Evolutionary conservation across 768 basidiomycete species (phyloP), one percentile per base, ranked within the genome.

Genomic region (Krasilnikovozyma curviuscula): DNA sequence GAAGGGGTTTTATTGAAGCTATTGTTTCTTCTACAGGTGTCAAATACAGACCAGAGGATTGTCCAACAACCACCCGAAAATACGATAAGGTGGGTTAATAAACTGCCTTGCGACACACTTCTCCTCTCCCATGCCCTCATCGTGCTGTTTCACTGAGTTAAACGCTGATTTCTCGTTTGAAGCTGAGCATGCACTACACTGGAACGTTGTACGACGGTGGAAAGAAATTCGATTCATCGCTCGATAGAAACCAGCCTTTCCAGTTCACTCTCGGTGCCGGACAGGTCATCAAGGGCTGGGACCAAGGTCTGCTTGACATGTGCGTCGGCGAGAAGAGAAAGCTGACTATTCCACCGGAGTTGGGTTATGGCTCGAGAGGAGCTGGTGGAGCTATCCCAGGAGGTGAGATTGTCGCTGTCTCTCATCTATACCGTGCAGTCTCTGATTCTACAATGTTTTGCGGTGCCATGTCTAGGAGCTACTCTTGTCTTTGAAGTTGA

Each of bases 211-310:
- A 77, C 56, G 65, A 72, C 9, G 76, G 70, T 43, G 85, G 85
- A 7, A 72, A 72, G 50, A 81, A 88, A 62, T 95, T 95, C 57
- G 88, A 95, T 65, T 88, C 84, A 8, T 86, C 83, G 74, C 79
- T 57, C 7, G 71, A 85, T 68, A 80, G 88, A 32, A 74, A 73
- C 47, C 58, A 65, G 44, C 84, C 88, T 1, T 70, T 95, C 7
- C 72, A 78, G 40, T 70, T 93, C 59, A 86, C 74, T 33, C 63
- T 66, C 44, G 65, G 65, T 14, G 52, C 58, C 0, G 63, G 63
- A 6, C 63, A 65, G 45, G 65, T 65, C 19, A 65, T 65, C 41
- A 29, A 33, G 44, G 44, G 66, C 8, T 67, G 65, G 65, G 66
- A 66, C 45, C 58, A 65, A 48, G 65, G 64, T 6, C 45, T 68